Percentiles rank a stretch among this genome's conserved stretches.
These are phyloP conservation scores for Mollisiaceae sp. DNA, from an alignment of 2,329 filamentous ascomycete genomes.

Conservation along the genomic window DNA sequence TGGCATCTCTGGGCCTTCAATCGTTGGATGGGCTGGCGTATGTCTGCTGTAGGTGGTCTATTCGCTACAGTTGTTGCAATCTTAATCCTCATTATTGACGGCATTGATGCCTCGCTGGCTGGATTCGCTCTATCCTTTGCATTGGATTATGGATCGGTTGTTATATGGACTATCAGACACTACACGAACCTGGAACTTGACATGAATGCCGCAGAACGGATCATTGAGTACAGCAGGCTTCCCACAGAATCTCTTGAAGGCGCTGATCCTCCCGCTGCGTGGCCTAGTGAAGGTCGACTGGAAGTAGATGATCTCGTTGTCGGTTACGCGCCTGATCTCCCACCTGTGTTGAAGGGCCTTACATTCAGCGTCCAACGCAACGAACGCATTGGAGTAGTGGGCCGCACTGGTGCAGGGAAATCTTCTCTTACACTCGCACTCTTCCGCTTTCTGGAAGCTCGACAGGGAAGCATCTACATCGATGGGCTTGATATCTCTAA, in stretches of 20 bases:
- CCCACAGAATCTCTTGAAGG: slow-evolving; percentile 70
- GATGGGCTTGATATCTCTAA: slow-evolving; percentile 78
- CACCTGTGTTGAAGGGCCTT: slow-evolving; percentile 72
- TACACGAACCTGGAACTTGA: slow-evolving; percentile 76
- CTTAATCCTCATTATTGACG: slow-evolving; percentile 64
- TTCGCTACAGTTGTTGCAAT: slow-evolving; percentile 71
- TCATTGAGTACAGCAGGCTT: slow-evolving; percentile 75
- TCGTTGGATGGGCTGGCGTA: slow-evolving; percentile 77
- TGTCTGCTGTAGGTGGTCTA: slow-evolving; percentile 70
- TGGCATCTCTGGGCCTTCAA: slow-evolving; percentile 76
- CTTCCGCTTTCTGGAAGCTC: slow-evolving; percentile 77
- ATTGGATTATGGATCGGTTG: slow-evolving; percentile 67
- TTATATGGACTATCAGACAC: slow-evolving; percentile 69
- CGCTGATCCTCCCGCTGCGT: slow-evolving; percentile 66
- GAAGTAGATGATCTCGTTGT: slow-evolving; percentile 77
- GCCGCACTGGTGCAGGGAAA: slow-evolving; percentile 79
- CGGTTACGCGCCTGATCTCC: slow-evolving; percentile 72
- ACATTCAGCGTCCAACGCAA: slow-evolving; percentile 69
- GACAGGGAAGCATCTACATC: slow-evolving; percentile 68
- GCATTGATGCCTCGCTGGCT: slow-evolving; percentile 71
- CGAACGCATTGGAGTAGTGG: slow-evolving; percentile 77
- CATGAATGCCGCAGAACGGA: slow-evolving; percentile 79
- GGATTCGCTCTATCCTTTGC: slow-evolving; percentile 79
- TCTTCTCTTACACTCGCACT: slow-evolving; percentile 76
- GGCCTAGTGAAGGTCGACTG: slow-evolving; percentile 76